Conservation (phyloP, 23 red algal species). For the Gracilaria domingensis region DNA sequence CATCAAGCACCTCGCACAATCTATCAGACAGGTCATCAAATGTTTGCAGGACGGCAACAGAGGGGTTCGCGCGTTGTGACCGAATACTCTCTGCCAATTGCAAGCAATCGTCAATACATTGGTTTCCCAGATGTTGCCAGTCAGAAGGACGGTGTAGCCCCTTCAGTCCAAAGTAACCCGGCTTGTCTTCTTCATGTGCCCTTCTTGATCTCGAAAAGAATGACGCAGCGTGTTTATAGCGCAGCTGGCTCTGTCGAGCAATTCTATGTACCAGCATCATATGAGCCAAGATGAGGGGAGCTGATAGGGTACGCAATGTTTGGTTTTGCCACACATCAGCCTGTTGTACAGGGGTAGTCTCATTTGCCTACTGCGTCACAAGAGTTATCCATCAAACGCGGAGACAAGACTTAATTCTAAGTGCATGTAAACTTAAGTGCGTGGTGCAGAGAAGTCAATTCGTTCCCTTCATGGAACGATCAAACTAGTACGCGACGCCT, state of each 20-base stretch:
- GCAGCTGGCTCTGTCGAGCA: not conserved
- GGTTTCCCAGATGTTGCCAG: constrained; percentile 34
- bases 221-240: constrained; percentile 36
- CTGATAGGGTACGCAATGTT: not conserved
- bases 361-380: not conserved
- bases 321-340: not conserved
- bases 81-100: constrained; percentile 56
- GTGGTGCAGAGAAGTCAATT: not conserved
- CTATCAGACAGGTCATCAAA: constrained; percentile 95
- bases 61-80: constrained; percentile 7
- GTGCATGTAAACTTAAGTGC: not conserved
- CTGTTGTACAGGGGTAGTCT: not conserved
- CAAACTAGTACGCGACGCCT: not conserved
- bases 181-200: constrained; percentile 30
- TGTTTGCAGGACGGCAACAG: constrained; percentile 56
- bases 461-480: not conserved
- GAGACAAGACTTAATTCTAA: not conserved
- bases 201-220: constrained; percentile 11
- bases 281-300: not conserved
- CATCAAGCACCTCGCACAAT: constrained; percentile 92
- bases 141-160: constrained; percentile 59
- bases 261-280: constrained; percentile 2
- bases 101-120: constrained; percentile 49
- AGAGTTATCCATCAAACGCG: not conserved
- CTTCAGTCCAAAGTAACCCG: constrained; percentile 57